A percentile compares a stretch with the other conserved stretches of the same genome.
Evolutionary conservation across 2,329 filamentous ascomycete genomes (phyloP).

Genomic region (Ciborinia camelliae): DNA sequence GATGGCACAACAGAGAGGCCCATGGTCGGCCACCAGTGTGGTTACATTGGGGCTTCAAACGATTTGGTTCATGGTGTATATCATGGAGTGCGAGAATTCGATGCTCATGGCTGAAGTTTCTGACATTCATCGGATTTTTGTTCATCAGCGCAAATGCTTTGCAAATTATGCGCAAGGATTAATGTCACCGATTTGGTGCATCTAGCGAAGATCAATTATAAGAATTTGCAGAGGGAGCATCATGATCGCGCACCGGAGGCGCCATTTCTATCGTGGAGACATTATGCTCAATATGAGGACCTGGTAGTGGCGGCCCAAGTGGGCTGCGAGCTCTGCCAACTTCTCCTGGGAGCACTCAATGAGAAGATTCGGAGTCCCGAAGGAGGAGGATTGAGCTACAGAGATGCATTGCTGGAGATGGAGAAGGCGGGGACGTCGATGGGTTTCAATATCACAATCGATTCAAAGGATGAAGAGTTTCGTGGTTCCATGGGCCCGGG

Average conservation of each 20-base stretch:
- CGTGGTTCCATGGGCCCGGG: too few relatives aligned
- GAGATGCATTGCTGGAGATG: not conserved
- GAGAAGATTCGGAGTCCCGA: not conserved
- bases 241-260: not conserved
- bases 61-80: too few relatives aligned
- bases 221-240: not conserved
- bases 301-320: not conserved
- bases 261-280: not conserved
- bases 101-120: too few relatives aligned
- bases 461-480: not conserved
- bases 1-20: too few relatives aligned
- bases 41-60: too few relatives aligned
- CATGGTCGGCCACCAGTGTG: too few relatives aligned
- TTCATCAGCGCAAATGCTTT: not conserved
- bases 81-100: too few relatives aligned
- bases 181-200: slow-evolving; percentile 4
- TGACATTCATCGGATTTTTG: not conserved
- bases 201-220: not conserved
- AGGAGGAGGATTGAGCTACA: not conserved
- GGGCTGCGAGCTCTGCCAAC: not conserved
- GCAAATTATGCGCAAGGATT: not conserved
- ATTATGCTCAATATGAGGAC: not conserved
- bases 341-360: not conserved
- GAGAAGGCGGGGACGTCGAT: not conserved
- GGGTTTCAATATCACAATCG: not conserved